Evolutionary conservation across 495 filamentous ascomycete genomes (phyloP), one percentile per base, ranked within the genome.

Genomic region (Penicillium daleae): DNA sequence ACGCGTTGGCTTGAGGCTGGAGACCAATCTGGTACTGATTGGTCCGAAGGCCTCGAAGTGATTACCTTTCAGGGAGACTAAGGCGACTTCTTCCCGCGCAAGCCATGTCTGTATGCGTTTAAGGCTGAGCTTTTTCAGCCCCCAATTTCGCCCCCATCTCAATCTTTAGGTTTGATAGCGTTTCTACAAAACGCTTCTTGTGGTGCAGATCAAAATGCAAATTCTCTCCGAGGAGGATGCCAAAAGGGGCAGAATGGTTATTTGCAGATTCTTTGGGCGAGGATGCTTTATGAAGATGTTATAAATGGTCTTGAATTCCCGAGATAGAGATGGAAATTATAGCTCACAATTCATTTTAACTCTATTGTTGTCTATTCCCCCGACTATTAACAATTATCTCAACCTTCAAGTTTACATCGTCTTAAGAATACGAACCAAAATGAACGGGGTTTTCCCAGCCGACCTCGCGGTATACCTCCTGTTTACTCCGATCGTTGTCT

Each of bases 101-200:
- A 21, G 7, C 40, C n/a, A 8, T 44, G 1, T 21, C 7, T 8
- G 17, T 44, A 21, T 6, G 6, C 6, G n/a, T 31, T 15, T 49
- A 26, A 49, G 44, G 44, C 44, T 27, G 21, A 49, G 44, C 44
- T 27, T 49, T 49, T 49, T 15, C 44, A 24, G 44, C 44, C 44
- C 44, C 44, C 44, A 49, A 13, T 27, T 26, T 15, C 2, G 44
- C 44, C 22, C 44, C 40, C 6, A 21, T 44, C n/a, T 44, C 6
- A 4, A 19, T 49, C 6, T 24, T 10, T 48, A 26, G 9, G 4
- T 26, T 27, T 27, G 21, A 27, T 26, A 4, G 7, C 5, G 1
- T 26, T 12, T 24, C 15, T 26, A 15, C 10, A 6, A 0, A 15
- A 0, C 6, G 44, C 22, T n/a, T n/a, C n/a, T n/a, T 26, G 22